Percentiles rank a stretch among this genome's conserved stretches.
phyloP scores from a whole-genome alignment of 257 asterid species.

The Scutellaria minor region DNA sequence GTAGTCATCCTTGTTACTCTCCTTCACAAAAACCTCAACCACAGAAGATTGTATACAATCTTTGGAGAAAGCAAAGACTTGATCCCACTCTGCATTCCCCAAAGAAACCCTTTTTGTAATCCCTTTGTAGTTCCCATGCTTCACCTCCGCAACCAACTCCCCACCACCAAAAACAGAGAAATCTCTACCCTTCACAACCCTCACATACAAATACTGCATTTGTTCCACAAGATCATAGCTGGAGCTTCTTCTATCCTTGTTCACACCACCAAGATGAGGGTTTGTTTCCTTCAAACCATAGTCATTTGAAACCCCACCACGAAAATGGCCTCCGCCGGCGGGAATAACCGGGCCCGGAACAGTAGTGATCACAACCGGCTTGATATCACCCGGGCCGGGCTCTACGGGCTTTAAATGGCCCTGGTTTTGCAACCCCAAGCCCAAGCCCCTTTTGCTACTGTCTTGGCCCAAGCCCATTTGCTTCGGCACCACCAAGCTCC shows the following conservation, averaged over 20 bases:
- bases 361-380: slow-evolving; percentile 68
- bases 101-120: slow-evolving; percentile 60
- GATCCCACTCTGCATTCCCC: slow-evolving; percentile 68
- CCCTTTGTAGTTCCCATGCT: slow-evolving; percentile 82
- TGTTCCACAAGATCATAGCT: slow-evolving; percentile 86
- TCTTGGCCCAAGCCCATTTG: slow-evolving; percentile 45
- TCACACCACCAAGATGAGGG: slow-evolving; percentile 79
- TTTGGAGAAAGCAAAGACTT: slow-evolving; percentile 85
- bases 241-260: slow-evolving; percentile 67
- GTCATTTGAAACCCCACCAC: slow-evolving; percentile 56
- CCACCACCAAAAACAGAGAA: slow-evolving; percentile 56
- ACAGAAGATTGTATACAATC: slow-evolving; percentile 78
- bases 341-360: slow-evolving; percentile 53
- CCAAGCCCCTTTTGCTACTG: slow-evolving; percentile 34
- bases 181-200: slow-evolving; percentile 69
- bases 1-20: slow-evolving; percentile 67
- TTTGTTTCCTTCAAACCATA: slow-evolving; percentile 73
- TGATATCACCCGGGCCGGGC: slow-evolving; percentile 60
- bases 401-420: slow-evolving; percentile 55
- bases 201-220: slow-evolving; percentile 81
- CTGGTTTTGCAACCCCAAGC: slow-evolving; percentile 51
- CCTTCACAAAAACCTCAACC: slow-evolving; percentile 73
- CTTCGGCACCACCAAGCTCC: slow-evolving; percentile 54
- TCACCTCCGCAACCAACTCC: slow-evolving; percentile 79
- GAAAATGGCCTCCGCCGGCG: slow-evolving; percentile 38